Percentiles rank a stretch among this genome's conserved stretches.
Conservation (phyloP, 164 flowering plant species). For the Vitis riparia region DNA sequence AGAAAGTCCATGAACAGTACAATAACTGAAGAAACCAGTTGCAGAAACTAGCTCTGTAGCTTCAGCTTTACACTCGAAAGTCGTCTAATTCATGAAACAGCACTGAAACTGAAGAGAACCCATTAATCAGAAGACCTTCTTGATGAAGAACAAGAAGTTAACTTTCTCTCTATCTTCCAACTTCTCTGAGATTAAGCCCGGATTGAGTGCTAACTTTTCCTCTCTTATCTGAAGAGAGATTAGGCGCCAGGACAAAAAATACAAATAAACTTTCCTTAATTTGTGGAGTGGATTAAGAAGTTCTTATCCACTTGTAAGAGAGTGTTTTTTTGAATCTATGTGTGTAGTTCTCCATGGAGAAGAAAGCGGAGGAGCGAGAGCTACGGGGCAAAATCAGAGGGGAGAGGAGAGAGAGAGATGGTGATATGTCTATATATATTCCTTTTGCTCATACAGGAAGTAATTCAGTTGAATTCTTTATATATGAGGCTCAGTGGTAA, state of each 20-base stretch:
- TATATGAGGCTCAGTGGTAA: too few relatives aligned
- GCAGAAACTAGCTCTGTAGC: not conserved
- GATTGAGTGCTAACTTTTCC: not conserved
- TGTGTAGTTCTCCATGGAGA: constrained; percentile 25
- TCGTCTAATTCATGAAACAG: not conserved
- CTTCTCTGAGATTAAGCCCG: not conserved
- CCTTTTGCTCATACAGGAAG: constrained; percentile 5
- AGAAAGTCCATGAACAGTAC: constrained; percentile 32
- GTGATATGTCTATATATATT: constrained; percentile 31
- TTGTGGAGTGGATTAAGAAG: constrained; percentile 37
- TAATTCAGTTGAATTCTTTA: not conserved
- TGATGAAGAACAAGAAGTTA: not conserved
- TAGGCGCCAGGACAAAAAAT: not conserved
- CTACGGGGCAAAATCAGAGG: constrained; percentile 36
- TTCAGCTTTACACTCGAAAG: not conserved
- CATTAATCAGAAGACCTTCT: constrained; percentile 3
- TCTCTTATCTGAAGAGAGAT: constrained; percentile 16
- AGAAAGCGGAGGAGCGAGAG: constrained; percentile 30
- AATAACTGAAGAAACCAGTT: not conserved
- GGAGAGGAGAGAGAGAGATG: constrained; percentile 24
- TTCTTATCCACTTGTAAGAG: constrained; percentile 41
- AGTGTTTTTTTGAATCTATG: constrained; percentile 12
- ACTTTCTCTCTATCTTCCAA: not conserved
- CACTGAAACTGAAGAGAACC: constrained; percentile 1
- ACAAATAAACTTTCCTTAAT: constrained; percentile 12